These are phyloP conservation scores for barley (Hordeum vulgare) DNA, from an alignment of 176 grass and related monocot genomes.

Conservation along the genomic window DNA sequence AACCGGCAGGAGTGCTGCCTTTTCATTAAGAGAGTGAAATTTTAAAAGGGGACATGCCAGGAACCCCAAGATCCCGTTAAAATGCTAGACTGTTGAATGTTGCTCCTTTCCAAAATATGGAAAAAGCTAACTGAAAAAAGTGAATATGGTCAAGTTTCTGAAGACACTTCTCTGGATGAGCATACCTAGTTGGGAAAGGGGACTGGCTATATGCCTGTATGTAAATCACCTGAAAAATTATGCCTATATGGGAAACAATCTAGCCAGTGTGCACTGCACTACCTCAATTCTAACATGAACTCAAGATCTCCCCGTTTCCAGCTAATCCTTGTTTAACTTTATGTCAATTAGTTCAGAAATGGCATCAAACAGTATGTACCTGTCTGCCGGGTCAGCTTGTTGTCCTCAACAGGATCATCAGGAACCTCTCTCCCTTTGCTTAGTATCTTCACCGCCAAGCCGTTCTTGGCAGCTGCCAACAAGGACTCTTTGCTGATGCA, in stretches of 20 bases:
- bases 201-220: too few relatives aligned
- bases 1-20: too few relatives aligned
- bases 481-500: conserved; percentile 86
- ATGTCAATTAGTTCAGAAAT: neutral
- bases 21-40: too few relatives aligned
- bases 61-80: too few relatives aligned
- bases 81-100: neutral
- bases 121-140: neutral
- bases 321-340: neutral
- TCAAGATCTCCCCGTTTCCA: neutral
- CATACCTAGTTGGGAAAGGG: neutral
- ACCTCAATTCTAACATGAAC: neutral
- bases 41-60: too few relatives aligned
- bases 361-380: conserved; percentile 24
- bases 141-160: neutral
- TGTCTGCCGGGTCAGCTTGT: conserved; percentile 66
- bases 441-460: conserved; percentile 83
- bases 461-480: conserved; percentile 81
- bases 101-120: neutral
- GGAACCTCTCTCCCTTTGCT: conserved; percentile 94
- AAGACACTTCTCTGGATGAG: neutral
- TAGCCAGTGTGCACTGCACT: neutral
- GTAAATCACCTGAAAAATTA: too few relatives aligned
- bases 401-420: conserved; percentile 74
- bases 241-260: neutral